Percentiles rank a stretch among this genome's conserved stretches.
These are phyloP conservation scores for Acorus gramineus DNA, from an alignment of 106 monocot genomes.

Conservation along the genomic window DNA sequence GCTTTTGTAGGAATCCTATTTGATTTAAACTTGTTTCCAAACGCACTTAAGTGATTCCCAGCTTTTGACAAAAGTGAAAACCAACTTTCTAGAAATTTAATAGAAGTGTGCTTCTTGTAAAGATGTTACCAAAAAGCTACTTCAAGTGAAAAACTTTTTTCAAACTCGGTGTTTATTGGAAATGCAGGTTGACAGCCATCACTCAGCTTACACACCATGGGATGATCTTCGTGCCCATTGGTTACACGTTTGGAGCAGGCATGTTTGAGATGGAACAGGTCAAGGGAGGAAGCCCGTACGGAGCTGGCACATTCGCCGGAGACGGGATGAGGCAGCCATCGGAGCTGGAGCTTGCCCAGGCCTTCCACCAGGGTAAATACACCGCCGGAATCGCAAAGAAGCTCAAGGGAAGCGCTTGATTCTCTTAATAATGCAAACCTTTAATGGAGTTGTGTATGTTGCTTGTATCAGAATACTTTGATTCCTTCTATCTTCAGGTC, in stretches of 20 bases:
- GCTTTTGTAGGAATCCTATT: too few species aligned
- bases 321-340: constrained; percentile 57
- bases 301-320: constrained; percentile 72
- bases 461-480: too few species aligned
- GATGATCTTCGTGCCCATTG: constrained; percentile 81
- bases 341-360: constrained; percentile 51
- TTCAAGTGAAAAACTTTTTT: neutral
- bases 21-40: too few species aligned
- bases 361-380: constrained; percentile 71
- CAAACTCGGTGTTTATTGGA: too few species aligned
- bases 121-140: too few species aligned
- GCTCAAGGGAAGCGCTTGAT: constrained; percentile 45
- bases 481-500: too few species aligned
- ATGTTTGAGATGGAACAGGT: constrained; percentile 73
- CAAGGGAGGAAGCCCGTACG: constrained; percentile 70
- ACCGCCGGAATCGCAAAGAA: constrained; percentile 68
- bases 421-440: neutral
- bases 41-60: too few species aligned
- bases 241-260: constrained; percentile 71
- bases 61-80: too few species aligned
- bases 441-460: too few species aligned
- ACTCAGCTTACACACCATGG: constrained; percentile 79
- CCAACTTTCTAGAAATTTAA: too few species aligned
- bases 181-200: constrained; percentile 61
- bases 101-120: too few species aligned